Percentiles rank a stretch among this genome's conserved stretches.
phyloP scores from a whole-genome alignment of 306 rosid genomes.

The Phaseolus lunatus region DNA sequence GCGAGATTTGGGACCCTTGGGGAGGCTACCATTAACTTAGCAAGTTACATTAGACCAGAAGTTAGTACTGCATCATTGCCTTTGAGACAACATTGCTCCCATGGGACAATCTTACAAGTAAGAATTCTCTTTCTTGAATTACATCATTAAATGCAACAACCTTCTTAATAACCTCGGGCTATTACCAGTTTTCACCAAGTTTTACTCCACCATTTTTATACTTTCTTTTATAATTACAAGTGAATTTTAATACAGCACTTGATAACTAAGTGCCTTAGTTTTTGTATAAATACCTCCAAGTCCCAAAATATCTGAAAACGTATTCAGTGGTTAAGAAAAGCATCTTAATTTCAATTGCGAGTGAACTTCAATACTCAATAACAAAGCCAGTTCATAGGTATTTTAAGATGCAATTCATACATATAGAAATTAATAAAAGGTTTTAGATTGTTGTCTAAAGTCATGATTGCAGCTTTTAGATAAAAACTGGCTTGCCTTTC shows the following conservation, averaged over 20 bases:
- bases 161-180: not conserved
- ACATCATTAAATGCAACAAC: not conserved
- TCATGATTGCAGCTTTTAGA: not conserved
- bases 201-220: not conserved
- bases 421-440: not conserved
- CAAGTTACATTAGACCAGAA: constrained; percentile 39
- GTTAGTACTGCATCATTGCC: constrained; percentile 43
- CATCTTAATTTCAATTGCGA: not conserved
- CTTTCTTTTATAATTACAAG: not conserved
- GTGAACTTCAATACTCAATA: not conserved
- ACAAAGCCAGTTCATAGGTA: not conserved
- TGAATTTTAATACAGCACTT: too few species aligned
- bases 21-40: constrained; percentile 51
- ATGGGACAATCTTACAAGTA: constrained; percentile 50
- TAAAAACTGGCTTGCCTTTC: too few species aligned
- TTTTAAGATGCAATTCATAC: not conserved
- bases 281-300: too few species aligned
- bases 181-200: not conserved
- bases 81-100: constrained; percentile 44
- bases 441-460: not conserved
- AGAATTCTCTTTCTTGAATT: constrained; percentile 14
- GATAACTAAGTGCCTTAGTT: too few species aligned
- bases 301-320: too few species aligned
- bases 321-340: too few species aligned
- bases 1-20: constrained; percentile 57